These are phyloP conservation scores for Solanum lycopersicoides DNA, from an alignment of 257 asterid species.

Conservation along the genomic window DNA sequence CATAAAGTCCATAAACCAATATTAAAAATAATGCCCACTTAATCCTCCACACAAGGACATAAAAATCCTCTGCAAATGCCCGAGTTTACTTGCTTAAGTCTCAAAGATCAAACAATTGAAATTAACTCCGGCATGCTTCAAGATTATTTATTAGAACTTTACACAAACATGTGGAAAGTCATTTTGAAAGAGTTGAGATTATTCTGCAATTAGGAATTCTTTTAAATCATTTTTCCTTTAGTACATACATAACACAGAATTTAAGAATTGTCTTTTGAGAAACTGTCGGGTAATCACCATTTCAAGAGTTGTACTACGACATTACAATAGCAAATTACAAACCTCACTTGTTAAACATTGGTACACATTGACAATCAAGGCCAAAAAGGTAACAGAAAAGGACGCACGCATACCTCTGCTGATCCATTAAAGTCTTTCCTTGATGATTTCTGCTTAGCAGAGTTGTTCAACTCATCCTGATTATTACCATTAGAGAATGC, in stretches of 20 bases:
- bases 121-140: neutral
- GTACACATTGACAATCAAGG: neutral
- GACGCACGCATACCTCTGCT: constrained; percentile 31
- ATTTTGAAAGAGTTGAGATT: neutral
- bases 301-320: neutral
- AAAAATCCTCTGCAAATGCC: neutral
- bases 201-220: neutral
- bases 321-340: neutral
- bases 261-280: neutral
- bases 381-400: neutral
- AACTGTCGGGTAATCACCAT: neutral
- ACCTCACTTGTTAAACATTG: neutral
- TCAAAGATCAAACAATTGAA: neutral
- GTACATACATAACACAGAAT: neutral
- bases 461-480: constrained; percentile 19
- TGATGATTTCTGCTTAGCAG: constrained; percentile 31
- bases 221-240: neutral
- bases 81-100: neutral
- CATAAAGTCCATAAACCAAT: neutral
- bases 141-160: neutral
- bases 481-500: neutral
- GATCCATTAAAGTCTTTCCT: constrained; percentile 32
- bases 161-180: neutral
- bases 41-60: neutral
- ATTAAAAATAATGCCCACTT: neutral